These are phyloP conservation scores for Aspergillus transmontanensis DNA, from an alignment of 2,329 filamentous ascomycete species.

Conservation along the genomic window DNA sequence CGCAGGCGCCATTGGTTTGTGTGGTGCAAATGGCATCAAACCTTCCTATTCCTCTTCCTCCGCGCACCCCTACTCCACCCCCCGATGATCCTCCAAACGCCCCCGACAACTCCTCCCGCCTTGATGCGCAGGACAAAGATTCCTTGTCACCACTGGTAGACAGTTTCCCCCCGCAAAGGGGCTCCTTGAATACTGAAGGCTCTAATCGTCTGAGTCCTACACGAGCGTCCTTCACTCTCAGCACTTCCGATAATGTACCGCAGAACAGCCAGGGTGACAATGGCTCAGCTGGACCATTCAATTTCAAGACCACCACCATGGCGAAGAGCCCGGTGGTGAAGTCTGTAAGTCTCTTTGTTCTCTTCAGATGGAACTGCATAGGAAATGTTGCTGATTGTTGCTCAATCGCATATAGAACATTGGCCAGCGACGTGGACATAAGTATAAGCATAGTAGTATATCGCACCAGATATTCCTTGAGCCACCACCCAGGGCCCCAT, in stretches of 20 bases:
- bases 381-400: conserved; percentile 17
- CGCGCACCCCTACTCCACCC: conserved; percentile 67
- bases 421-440: conserved; percentile 89
- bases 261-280: conserved; percentile 35
- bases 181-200: conserved; percentile 20
- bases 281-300: conserved; percentile 69
- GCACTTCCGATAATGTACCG: conserved; percentile 30
- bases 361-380: not conserved
- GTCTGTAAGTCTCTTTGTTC: conserved; percentile 58
- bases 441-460: conserved; percentile 96
- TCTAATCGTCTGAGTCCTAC: conserved; percentile 36
- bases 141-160: conserved; percentile 51
- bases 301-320: conserved; percentile 84
- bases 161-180: conserved; percentile 34
- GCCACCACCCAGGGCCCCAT: conserved; percentile 79
- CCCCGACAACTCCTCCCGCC: conserved; percentile 22
- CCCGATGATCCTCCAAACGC: conserved; percentile 49
- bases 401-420: conserved; percentile 63
- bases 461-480: conserved; percentile 97
- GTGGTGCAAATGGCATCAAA: conserved; percentile 57
- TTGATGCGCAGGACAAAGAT: conserved; percentile 45
- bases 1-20: conserved; percentile 4
- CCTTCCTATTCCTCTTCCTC: conserved; percentile 61
- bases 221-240: conserved; percentile 38
- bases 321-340: conserved; percentile 72